These are phyloP conservation scores for Rhodocollybia butyracea DNA, from an alignment of 768 basidiomycete genomes.

Conservation along the genomic window DNA sequence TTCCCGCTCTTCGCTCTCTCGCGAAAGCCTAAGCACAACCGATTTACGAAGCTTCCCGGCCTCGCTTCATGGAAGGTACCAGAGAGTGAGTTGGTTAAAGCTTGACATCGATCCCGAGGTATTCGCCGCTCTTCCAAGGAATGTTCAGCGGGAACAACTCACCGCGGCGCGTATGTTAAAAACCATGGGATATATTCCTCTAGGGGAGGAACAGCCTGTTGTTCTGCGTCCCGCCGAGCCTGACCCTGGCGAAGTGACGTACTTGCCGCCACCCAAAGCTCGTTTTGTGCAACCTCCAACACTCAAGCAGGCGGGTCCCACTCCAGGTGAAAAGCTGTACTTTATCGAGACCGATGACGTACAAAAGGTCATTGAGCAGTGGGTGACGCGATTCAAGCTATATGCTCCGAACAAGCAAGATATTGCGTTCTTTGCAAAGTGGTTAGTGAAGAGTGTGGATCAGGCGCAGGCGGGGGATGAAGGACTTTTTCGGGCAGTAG, in stretches of 20 bases:
- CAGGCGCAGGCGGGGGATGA: constrained; percentile 49
- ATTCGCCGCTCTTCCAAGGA: constrained; percentile 59
- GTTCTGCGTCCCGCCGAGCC: constrained; percentile 52
- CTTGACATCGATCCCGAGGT: constrained; percentile 75
- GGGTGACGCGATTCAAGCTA: constrained; percentile 65
- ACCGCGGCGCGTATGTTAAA: constrained; percentile 52
- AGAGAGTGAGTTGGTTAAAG: constrained; percentile 53
- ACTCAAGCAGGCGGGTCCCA: constrained; percentile 53
- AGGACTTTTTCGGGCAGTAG: constrained; percentile 65
- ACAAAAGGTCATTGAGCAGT: constrained; percentile 65
- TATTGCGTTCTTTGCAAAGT: constrained; percentile 71
- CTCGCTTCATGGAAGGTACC: constrained; percentile 40
- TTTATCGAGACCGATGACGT: constrained; percentile 72
- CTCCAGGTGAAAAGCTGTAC: constrained; percentile 49
- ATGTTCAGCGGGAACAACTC: constrained; percentile 74
- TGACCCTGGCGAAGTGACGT: constrained; percentile 36
- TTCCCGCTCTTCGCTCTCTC: constrained; percentile 20
- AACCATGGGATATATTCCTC: constrained; percentile 36
- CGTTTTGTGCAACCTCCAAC: constrained; percentile 44
- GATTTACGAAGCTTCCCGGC: constrained; percentile 34
- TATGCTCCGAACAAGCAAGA: constrained; percentile 72
- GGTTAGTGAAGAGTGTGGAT: constrained; percentile 65
- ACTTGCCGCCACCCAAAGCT: constrained; percentile 56
- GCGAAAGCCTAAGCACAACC: constrained; percentile 25
- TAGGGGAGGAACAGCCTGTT: constrained; percentile 40